Conservation (phyloP, 768 basidiomycete genomes). For the Podaxis sp. region DNA sequence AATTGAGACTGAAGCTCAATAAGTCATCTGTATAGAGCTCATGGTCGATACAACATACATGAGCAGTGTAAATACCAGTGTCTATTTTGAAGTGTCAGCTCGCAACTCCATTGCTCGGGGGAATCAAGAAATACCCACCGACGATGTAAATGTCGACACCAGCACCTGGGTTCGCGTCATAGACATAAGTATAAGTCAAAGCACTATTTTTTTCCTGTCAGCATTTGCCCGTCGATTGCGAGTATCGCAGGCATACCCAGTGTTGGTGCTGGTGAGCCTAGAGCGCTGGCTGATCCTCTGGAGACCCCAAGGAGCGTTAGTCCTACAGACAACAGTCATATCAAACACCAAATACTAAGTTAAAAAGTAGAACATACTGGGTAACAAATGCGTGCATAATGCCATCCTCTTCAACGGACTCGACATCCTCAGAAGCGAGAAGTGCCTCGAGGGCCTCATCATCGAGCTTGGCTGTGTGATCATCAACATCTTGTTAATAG, state of each 20-base stretch:
- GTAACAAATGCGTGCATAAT: conserved; percentile 22
- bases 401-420: conserved; percentile 24
- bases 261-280: conserved; percentile 15
- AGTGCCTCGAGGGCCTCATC: conserved; percentile 16
- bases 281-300: conserved; percentile 22
- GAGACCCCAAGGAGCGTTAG: conserved; percentile 34
- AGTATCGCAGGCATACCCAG: not conserved
- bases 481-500: not conserved
- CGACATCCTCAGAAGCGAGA: conserved; percentile 22
- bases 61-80: conserved; percentile 8
- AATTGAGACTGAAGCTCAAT: conserved; percentile 17
- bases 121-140: conserved; percentile 18
- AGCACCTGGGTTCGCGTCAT: conserved; percentile 7
- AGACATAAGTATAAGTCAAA: conserved; percentile 16
- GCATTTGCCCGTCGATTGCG: not conserved
- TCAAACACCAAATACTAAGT: not conserved
- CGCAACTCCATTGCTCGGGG: not conserved
- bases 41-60: not conserved
- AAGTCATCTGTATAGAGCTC: not conserved
- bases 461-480: not conserved
- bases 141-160: conserved; percentile 23
- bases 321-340: conserved; percentile 15
- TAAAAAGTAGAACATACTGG: conserved; percentile 18
- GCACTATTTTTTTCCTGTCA: not conserved
- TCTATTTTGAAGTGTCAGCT: conserved; percentile 3